These are phyloP conservation scores for Penicillium canescens DNA, from an alignment of 495 filamentous ascomycete species.

Conservation along the genomic window DNA sequence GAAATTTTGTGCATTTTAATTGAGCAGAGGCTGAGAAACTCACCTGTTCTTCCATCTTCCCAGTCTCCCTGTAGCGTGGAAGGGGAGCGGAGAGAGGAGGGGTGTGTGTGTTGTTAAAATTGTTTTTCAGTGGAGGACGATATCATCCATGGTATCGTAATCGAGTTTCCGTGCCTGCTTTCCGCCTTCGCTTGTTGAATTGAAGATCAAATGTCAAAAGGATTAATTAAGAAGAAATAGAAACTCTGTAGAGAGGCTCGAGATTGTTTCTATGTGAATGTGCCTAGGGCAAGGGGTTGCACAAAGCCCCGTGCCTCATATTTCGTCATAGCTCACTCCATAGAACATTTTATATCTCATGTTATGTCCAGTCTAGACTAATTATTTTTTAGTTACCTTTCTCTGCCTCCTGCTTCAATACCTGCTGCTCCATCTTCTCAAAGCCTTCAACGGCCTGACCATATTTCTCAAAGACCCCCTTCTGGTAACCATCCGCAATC, in stretches of 20 bases:
- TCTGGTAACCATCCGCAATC: slow-evolving; percentile 78
- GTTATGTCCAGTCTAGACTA: no score
- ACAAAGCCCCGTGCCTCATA: no score
- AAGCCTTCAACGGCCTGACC: slow-evolving; percentile 75
- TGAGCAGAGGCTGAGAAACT: slow-evolving; percentile 12
- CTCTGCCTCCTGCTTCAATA: slow-evolving; percentile 47
- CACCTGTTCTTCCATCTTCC: slow-evolving; percentile 56
- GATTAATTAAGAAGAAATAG: background rate
- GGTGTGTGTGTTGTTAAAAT: slow-evolving; percentile 30
- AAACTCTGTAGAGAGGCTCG: background rate
- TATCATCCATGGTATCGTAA: slow-evolving; percentile 27
- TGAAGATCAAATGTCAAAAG: background rate
- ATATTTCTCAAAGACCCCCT: slow-evolving; percentile 73
- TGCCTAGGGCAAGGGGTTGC: slow-evolving; percentile 3
- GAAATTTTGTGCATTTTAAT: slow-evolving; percentile 18
- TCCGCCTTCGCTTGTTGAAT: slow-evolving; percentile 23
- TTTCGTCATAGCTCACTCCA: no score
- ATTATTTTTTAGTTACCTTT: slow-evolving; percentile 2
- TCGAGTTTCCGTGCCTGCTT: slow-evolving; percentile 26
- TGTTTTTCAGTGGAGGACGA: slow-evolving; percentile 32
- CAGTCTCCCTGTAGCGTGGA: slow-evolving; percentile 38
- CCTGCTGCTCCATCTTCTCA: slow-evolving; percentile 70
- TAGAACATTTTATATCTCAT: no score
- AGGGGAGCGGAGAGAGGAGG: slow-evolving; percentile 16
- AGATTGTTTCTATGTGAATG: background rate